phyloP scores from a whole-genome alignment of 2,329 filamentous ascomycete species.

The Penicillium sumatraense region DNA sequence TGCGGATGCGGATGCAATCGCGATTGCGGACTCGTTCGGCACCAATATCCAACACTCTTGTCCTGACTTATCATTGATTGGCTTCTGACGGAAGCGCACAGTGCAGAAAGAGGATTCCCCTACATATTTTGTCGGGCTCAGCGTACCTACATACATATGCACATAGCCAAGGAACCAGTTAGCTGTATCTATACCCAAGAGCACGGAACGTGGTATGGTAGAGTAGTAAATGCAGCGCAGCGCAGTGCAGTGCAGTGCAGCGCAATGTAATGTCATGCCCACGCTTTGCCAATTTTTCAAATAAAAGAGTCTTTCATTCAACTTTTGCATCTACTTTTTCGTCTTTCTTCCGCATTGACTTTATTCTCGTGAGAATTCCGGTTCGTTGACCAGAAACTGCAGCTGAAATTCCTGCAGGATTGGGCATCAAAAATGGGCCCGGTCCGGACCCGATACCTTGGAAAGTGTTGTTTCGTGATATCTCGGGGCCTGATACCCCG shows the following conservation, averaged over 20 bases:
- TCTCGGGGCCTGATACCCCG: not conserved
- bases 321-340: not conserved
- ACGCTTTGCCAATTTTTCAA: not conserved
- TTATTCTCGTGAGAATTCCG: not conserved
- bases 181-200: not conserved
- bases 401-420: slow-evolving; percentile 1
- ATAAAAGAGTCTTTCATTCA: not conserved
- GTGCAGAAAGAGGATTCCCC: not conserved
- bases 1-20: too few relatives aligned
- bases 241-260: not conserved
- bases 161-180: not conserved
- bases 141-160: not conserved
- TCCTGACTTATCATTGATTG: too few relatives aligned
- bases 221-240: not conserved
- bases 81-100: not conserved
- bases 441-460: not conserved
- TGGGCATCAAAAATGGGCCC: not conserved
- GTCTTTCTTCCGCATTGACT: not conserved
- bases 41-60: too few relatives aligned
- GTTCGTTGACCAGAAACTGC: not conserved
- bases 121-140: not conserved
- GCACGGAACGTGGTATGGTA: not conserved
- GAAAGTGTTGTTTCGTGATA: not conserved
- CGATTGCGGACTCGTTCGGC: too few relatives aligned
- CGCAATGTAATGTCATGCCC: not conserved